Evolutionary conservation across 1,284 basidiomycete genomes (phyloP).

Genomic region (Termitomyces sp.): DNA sequence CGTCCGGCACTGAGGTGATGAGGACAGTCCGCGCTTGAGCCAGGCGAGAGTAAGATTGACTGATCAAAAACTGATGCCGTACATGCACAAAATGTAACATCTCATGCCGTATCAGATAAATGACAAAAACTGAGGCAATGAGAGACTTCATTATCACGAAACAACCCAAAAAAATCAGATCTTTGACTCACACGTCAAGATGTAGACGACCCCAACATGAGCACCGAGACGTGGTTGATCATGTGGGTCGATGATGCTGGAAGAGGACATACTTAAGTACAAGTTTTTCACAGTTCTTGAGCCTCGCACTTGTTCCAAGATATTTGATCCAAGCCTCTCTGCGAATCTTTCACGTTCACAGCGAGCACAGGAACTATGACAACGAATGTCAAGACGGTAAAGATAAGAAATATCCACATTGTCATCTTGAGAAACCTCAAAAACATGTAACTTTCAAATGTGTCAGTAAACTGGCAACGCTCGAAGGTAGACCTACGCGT

Average conservation of each 20-base stretch:
- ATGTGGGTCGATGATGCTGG: constrained; percentile 30
- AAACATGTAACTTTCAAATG: constrained; percentile 47
- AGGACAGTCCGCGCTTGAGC: constrained; percentile 77
- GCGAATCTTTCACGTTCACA: constrained; percentile 34
- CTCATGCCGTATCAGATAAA: constrained; percentile 66
- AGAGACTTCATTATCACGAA: neutral
- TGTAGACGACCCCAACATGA: constrained; percentile 42
- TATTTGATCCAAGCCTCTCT: constrained; percentile 32
- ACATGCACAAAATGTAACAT: constrained; percentile 61
- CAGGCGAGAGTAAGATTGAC: constrained; percentile 52
- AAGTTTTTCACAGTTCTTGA: neutral
- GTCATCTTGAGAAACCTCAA: constrained; percentile 60
- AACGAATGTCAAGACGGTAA: constrained; percentile 55
- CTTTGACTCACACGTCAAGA: constrained; percentile 35
- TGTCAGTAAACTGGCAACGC: neutral
- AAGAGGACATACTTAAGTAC: neutral
- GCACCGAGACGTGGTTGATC: constrained; percentile 39
- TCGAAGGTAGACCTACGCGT: neutral
- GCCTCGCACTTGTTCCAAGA: constrained; percentile 43
- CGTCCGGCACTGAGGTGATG: constrained; percentile 66
- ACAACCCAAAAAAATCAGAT: neutral
- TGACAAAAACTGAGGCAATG: constrained; percentile 49
- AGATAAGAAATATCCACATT: constrained; percentile 60
- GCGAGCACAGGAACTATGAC: constrained; percentile 61
- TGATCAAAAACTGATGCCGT: constrained; percentile 68